Evolutionary conservation across 306 rosid species (phyloP).

Genomic region (Cucurbita argyrosperma): DNA sequence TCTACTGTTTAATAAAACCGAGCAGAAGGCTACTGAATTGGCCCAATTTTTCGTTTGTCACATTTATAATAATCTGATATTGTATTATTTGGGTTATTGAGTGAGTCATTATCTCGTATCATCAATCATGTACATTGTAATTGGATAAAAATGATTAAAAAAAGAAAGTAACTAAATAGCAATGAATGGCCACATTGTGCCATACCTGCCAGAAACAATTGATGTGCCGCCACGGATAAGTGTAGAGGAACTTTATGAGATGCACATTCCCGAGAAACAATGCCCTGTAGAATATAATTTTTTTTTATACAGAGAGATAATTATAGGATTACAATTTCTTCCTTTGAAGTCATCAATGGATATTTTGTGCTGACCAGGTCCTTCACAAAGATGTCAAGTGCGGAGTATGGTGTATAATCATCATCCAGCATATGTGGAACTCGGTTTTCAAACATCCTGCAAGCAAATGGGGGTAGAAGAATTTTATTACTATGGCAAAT

Average conservation of each 20-base stretch:
- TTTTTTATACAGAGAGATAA: conserved; percentile 1
- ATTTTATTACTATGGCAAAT: neutral
- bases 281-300: conserved; percentile 46
- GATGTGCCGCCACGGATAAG: conserved; percentile 61
- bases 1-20: neutral
- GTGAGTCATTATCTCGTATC: no score
- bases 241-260: conserved; percentile 67
- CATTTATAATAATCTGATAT: neutral
- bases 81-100: neutral
- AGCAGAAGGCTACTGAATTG: neutral
- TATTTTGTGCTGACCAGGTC: conserved; percentile 55
- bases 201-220: conserved; percentile 62
- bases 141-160: no score
- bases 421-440: conserved; percentile 88
- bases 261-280: conserved; percentile 73
- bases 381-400: conserved; percentile 91
- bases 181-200: no score
- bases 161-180: no score
- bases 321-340: conserved; percentile 2
- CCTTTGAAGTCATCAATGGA: neutral
- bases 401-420: conserved; percentile 89
- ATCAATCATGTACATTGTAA: no score
- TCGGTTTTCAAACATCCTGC: conserved; percentile 92
- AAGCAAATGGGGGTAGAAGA: neutral
- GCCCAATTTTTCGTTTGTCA: neutral